Base-by-base conservation (phyloP, 1,284 basidiomycete genomes). In the Vanrija pseudolonga region DNA sequence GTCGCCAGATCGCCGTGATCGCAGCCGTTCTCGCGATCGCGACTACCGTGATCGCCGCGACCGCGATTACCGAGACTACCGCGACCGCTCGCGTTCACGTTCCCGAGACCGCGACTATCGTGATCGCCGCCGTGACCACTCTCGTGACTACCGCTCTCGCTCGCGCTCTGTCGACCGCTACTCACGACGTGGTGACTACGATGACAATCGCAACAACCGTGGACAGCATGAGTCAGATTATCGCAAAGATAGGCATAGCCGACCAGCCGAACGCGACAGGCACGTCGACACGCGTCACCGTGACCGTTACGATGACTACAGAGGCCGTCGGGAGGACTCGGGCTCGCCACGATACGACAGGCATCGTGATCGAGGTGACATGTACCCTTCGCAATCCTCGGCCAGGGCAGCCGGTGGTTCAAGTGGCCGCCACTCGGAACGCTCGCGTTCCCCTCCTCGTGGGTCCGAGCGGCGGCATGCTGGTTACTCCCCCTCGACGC, bases 231-330 rank as follows among this genome's bases (percentile, higher is more conserved):
- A 51, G 20, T 36, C 45, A 17, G 32, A 19, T 20, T 46, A 46
- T 26, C 42, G 42, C 15, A 24, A 44, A 7, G 32, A 32, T 32
- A 32, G 32, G 32, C 40, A 17, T 45, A 44, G 32, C 43, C 26
- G 53, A 39, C 42, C 45, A 22, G 22, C 20, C 20, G n/a, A 49
- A 9, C 28, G 19, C 18, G 36, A 46, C 17, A 19, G 45, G n/a
- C 48, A 50, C 44, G 37, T 18, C 18, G 37, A 50, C 22, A 47
- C 47, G 49, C 32, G 32, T 32, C 32, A 32, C 32, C 12, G 32
- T 32, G 47, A 55, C 42, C 46, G 53, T 45, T 49, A 49, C 36
- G 46, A 46, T 24, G 42, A 50, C n/a, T 45, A 49, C 23, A 19
- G 43, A 26, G 43, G 17, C 17, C n/a, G 43, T 20, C 20, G 40